Evolutionary conservation across 495 filamentous ascomycete genomes (phyloP), one percentile per base, ranked within the genome.

Genomic region (Barbatosphaeria neglecta): DNA sequence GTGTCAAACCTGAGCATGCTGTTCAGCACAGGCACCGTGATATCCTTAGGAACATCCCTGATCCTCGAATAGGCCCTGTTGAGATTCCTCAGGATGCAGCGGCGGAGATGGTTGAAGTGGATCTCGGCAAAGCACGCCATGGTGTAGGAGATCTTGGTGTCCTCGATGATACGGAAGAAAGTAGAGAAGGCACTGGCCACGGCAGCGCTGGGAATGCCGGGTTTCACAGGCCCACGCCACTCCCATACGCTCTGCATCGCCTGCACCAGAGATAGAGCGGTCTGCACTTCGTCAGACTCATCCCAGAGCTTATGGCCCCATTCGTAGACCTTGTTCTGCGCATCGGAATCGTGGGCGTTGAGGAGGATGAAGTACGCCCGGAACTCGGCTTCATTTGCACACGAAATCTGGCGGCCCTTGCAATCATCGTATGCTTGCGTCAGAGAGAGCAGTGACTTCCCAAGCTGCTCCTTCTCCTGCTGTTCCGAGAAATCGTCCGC

Each of bases 81-180:
- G 25, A 97, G 76, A 2, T 81, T 75, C 46, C 81, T 80, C 38
- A 97, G 72, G 5, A 88, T 82, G 17, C 73, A 79, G 48, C 83
- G 81, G 18, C 92, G 86, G 20, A 97, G 70, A 15, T 78, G 68
- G 43, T 82, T 85, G 65, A 97, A 97, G 52, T 89, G 86, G 15
- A 90, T 82, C 58, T 96, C 90, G 2, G 90, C 89, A 33, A 95
- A 82, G 60, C 90, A 96, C 6, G 85, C 90, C 83, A 93, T 90
- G 17, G 90, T 75, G 62, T 95, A 97, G 0, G 90, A 87, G 2
- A 89, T 78, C 43, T 71, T 63, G 2, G 74, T 73, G 9, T 83
- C 81, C 44, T 78, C 72, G 35, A 96, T 67, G 31, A 92, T 69
- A 2, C 69, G 69, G 65, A 93, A 97, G 58, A 92, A 92, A 22